Evolutionary conservation across 2,329 filamentous ascomycete genomes (phyloP).

Genomic region (Lecanicillium sp.): DNA sequence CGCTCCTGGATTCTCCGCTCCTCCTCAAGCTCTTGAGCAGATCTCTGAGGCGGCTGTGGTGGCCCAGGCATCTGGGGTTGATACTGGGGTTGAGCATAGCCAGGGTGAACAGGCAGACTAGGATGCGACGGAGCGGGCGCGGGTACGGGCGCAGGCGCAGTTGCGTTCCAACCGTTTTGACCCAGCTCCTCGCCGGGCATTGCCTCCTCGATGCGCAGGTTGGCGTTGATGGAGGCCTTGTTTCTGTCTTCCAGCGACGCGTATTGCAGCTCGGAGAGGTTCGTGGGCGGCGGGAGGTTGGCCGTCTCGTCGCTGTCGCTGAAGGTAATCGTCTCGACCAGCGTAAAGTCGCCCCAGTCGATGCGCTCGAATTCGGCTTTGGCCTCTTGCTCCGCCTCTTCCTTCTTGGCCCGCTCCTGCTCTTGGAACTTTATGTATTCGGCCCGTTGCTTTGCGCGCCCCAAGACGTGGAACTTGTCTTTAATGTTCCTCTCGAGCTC

Average conservation of each 20-base stretch:
- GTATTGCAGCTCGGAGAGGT: conserved; percentile 85
- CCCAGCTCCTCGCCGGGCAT: conserved; percentile 72
- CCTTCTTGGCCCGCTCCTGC: conserved; percentile 78
- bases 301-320: conserved; percentile 80
- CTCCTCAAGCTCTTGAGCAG: conserved; percentile 56
- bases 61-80: conserved; percentile 21
- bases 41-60: conserved; percentile 27
- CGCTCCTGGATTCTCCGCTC: conserved; percentile 57
- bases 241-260: conserved; percentile 94
- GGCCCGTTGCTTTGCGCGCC: conserved; percentile 75
- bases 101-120: conserved; percentile 42
- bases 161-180: conserved; percentile 41
- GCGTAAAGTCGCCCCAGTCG: conserved; percentile 96
- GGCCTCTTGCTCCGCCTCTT: conserved; percentile 80
- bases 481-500: conserved; percentile 69
- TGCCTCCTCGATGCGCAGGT: conserved; percentile 87
- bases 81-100: conserved; percentile 32
- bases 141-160: conserved; percentile 22
- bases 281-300: conserved; percentile 82
- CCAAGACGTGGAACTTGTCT: conserved; percentile 75
- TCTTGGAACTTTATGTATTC: conserved; percentile 84
- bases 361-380: conserved; percentile 73
- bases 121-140: conserved; percentile 32
- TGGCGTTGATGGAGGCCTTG: conserved; percentile 75
- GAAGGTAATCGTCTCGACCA: conserved; percentile 92